phyloP scores from a whole-genome alignment of 1,284 basidiomycete species.

The Malassezia psittaci region DNA sequence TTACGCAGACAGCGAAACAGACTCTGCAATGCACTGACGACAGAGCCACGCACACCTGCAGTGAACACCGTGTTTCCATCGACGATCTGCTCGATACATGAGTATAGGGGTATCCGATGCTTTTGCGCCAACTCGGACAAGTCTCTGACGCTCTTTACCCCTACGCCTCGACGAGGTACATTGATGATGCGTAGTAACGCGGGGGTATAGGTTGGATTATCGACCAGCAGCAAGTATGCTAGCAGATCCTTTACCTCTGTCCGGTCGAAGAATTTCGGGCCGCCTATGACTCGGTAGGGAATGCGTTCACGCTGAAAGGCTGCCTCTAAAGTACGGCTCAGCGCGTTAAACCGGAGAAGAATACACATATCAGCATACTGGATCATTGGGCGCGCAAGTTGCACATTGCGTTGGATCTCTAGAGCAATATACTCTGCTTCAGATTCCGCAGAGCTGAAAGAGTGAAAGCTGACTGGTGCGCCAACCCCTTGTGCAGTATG shows the following conservation, averaged over 20 bases:
- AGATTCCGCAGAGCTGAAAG: slow-evolving; percentile 19
- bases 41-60: slow-evolving; percentile 29
- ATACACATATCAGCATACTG: slow-evolving; percentile 52
- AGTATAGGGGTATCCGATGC: slow-evolving; percentile 56
- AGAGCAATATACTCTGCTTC: slow-evolving; percentile 54
- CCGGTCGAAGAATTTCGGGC: slow-evolving; percentile 78
- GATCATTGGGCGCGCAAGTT: slow-evolving; percentile 58
- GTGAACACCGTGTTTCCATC: neutral
- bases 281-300: slow-evolving; percentile 66
- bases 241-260: slow-evolving; percentile 67
- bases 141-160: slow-evolving; percentile 67
- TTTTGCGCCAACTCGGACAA: slow-evolving; percentile 55
- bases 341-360: slow-evolving; percentile 61
- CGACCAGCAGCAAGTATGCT: slow-evolving; percentile 62
- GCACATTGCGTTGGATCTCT: slow-evolving; percentile 62
- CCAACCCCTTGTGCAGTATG: slow-evolving; percentile 60
- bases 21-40: slow-evolving; percentile 55
- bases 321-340: slow-evolving; percentile 68
- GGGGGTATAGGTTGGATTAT: slow-evolving; percentile 62
- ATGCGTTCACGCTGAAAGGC: slow-evolving; percentile 68
- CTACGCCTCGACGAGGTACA: slow-evolving; percentile 63
- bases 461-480: slow-evolving; percentile 51
- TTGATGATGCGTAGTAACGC: slow-evolving; percentile 72
- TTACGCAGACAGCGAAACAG: neutral
- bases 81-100: slow-evolving; percentile 49